Percentiles rank a stretch among this genome's conserved stretches.
phyloP scores from a whole-genome alignment of 1,284 basidiomycete genomes.

The Spongiforma sp. region DNA sequence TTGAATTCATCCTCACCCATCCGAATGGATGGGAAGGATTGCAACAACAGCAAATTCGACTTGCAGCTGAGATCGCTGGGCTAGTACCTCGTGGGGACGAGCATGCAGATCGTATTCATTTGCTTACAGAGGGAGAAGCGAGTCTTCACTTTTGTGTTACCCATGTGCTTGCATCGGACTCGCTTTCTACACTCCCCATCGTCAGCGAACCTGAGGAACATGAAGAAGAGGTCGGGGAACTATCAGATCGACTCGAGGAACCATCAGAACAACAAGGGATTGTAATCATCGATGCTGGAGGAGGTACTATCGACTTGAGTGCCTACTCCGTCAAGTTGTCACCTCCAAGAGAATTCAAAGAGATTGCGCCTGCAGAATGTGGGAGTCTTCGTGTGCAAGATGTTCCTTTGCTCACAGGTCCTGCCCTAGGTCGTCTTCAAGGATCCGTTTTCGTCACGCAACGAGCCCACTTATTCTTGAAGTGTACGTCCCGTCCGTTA shows the following conservation, averaged over 20 bases:
- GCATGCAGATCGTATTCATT: not conserved
- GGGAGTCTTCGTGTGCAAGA: constrained; percentile 3
- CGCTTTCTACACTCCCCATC: constrained; percentile 22
- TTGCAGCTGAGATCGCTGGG: not conserved
- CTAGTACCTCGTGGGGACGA: not conserved
- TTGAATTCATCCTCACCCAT: not conserved
- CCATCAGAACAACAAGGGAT: constrained; percentile 45
- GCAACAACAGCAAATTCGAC: not conserved
- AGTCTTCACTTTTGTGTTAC: constrained; percentile 52
- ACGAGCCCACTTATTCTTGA: constrained; percentile 42
- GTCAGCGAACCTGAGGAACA: constrained; percentile 4
- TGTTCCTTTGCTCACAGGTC: not conserved
- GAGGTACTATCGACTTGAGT: constrained; percentile 63
- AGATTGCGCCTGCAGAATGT: constrained; percentile 47
- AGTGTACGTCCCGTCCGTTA: constrained; percentile 24
- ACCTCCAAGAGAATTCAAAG: constrained; percentile 38
- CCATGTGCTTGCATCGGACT: constrained; percentile 37
- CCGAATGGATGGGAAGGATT: constrained; percentile 1
- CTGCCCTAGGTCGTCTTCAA: constrained; percentile 35
- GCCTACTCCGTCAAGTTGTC: constrained; percentile 45
- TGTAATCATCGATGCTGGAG: constrained; percentile 56
- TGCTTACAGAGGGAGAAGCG: constrained; percentile 1
- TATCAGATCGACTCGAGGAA: too few relatives aligned
- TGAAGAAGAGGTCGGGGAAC: constrained; percentile 20
- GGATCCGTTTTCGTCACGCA: constrained; percentile 48